These are phyloP conservation scores for Capronia americana DNA, from an alignment of 2,329 filamentous ascomycete genomes.

Conservation along the genomic window DNA sequence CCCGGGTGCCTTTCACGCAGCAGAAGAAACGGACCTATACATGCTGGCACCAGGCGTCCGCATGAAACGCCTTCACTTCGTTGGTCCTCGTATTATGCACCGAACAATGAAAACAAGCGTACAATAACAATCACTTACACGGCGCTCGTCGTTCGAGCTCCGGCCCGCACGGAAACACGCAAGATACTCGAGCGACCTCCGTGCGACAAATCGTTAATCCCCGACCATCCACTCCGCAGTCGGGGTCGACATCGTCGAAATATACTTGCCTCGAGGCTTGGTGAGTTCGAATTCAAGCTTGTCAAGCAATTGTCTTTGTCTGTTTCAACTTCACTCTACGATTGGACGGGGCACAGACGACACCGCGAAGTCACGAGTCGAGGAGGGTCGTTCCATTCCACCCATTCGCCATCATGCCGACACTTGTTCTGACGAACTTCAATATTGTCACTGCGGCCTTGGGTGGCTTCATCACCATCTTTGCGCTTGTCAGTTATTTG, in stretches of 20 bases:
- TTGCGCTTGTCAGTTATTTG: constrained; percentile 86
- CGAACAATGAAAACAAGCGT: constrained; percentile 10
- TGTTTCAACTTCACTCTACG: neutral
- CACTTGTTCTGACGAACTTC: constrained; percentile 63
- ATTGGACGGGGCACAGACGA: neutral
- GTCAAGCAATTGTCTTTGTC: neutral
- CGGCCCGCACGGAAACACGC: neutral
- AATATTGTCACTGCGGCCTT: constrained; percentile 81
- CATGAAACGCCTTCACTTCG: constrained; percentile 6
- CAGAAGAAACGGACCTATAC: neutral
- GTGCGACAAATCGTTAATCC: neutral
- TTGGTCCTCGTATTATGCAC: constrained; percentile 4
- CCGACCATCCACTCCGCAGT: neutral
- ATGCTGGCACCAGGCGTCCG: constrained; percentile 4
- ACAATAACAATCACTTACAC: constrained; percentile 13
- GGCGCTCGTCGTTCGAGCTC: constrained; percentile 1
- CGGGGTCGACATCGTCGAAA: neutral
- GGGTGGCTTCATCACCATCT: constrained; percentile 88
- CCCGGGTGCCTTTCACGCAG: neutral
- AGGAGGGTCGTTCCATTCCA: neutral
- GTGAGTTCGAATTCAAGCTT: neutral
- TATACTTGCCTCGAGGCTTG: neutral
- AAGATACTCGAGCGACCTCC: neutral
- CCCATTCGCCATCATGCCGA: neutral
- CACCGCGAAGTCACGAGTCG: neutral